Evolutionary conservation across 169 alveolate species (phyloP).

Genomic region (Cytauxzoon felis): DNA sequence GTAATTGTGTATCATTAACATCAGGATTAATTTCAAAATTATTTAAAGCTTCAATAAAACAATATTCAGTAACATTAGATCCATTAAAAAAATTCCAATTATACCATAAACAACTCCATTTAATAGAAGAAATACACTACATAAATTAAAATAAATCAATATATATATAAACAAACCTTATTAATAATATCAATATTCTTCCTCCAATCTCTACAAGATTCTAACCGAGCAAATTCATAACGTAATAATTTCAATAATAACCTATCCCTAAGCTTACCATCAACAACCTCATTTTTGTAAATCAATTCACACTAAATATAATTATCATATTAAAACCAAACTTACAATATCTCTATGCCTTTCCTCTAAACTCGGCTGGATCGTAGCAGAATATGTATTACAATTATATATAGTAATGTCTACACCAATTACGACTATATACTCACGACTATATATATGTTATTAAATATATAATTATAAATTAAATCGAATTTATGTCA

Average conservation of each 20-base stretch:
- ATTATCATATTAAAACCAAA: background rate
- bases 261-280: background rate
- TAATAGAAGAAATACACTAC: conserved; percentile 22
- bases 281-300: conserved; percentile 14
- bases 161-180: conserved; percentile 12
- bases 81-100: conserved; percentile 53
- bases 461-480: too few relatives aligned
- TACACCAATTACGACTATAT: conserved; percentile 21
- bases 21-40: background rate
- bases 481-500: too few relatives aligned
- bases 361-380: background rate
- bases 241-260: conserved; percentile 30
- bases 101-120: conserved; percentile 54
- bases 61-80: conserved; percentile 19
- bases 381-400: conserved; percentile 7
- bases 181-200: conserved; percentile 7
- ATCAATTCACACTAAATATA: conserved; percentile 13
- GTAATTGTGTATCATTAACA: background rate
- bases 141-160: background rate
- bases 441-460: conserved; percentile 2
- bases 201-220: conserved; percentile 21
- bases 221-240: conserved; percentile 13
- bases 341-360: conserved; percentile 7
- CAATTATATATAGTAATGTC: conserved; percentile 8
- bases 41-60: background rate